Evolutionary conservation across 371 early-diverging fungal species (phyloP).

Genomic region (Rhizopus sp.): DNA sequence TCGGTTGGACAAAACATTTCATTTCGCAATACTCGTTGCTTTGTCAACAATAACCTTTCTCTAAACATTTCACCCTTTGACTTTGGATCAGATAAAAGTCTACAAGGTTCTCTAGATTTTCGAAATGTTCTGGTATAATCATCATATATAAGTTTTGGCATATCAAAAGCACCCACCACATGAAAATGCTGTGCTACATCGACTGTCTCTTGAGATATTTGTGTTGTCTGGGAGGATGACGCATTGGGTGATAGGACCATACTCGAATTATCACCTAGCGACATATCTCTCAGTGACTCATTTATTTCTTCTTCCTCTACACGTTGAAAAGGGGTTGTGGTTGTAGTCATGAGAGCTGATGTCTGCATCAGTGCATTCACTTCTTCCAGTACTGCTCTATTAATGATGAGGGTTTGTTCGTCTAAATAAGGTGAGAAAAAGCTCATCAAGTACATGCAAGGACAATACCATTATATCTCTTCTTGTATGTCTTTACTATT

Average conservation of each 20-base stretch:
- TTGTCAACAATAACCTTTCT: slow-evolving; percentile 75
- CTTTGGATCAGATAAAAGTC: slow-evolving; percentile 61
- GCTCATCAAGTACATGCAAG: not conserved
- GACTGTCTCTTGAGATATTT: slow-evolving; percentile 32
- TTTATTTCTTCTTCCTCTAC: slow-evolving; percentile 27
- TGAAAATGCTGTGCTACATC: slow-evolving; percentile 66
- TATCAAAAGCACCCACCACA: slow-evolving; percentile 73
- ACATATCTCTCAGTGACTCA: slow-evolving; percentile 37
- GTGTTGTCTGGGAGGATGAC: not conserved
- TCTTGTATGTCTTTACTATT: slow-evolving; percentile 67
- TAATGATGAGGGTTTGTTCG: slow-evolving; percentile 30
- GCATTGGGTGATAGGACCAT: not conserved
- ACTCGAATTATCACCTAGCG: slow-evolving; percentile 17
- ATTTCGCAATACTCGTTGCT: slow-evolving; percentile 81
- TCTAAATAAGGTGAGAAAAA: slow-evolving; percentile 5
- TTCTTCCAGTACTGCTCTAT: slow-evolving; percentile 30
- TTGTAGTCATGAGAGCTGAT: slow-evolving; percentile 28
- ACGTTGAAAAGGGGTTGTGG: slow-evolving; percentile 27
- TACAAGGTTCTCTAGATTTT: slow-evolving; percentile 21
- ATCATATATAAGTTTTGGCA: slow-evolving; percentile 73
- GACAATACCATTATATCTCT: slow-evolving; percentile 32
- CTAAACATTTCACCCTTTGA: slow-evolving; percentile 71
- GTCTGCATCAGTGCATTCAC: slow-evolving; percentile 29
- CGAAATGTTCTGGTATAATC: slow-evolving; percentile 66
- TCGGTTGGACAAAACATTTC: slow-evolving; percentile 71